These are phyloP conservation scores for Albophoma yamanashiensis DNA, from an alignment of 2,329 filamentous ascomycete genomes.

Conservation along the genomic window DNA sequence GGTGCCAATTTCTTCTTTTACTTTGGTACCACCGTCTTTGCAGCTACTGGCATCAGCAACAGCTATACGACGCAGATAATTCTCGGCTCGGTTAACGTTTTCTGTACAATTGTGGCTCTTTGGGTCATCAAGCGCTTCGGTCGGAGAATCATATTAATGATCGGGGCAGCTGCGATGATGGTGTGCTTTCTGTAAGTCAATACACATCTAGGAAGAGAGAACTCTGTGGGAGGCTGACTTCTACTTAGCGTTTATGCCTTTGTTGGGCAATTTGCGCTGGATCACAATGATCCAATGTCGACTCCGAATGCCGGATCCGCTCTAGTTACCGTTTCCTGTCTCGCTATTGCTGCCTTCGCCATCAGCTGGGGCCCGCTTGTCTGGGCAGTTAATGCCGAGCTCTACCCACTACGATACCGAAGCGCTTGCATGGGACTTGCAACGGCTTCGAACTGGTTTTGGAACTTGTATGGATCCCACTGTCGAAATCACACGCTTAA, in stretches of 20 bases:
- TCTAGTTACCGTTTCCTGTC: slow-evolving; percentile 58
- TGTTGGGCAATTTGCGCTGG: slow-evolving; percentile 34
- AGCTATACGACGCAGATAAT: slow-evolving; percentile 60
- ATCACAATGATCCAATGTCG: slow-evolving; percentile 28
- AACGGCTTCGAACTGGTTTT: slow-evolving; percentile 50
- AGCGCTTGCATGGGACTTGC: slow-evolving; percentile 44
- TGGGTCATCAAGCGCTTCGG: slow-evolving; percentile 57
- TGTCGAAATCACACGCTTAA: slow-evolving; percentile 16
- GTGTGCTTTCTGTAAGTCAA: slow-evolving; percentile 31
- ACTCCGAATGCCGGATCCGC: slow-evolving; percentile 41
- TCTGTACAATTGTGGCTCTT: slow-evolving; percentile 53
- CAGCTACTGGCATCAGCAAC: slow-evolving; percentile 52
- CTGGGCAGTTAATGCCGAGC: slow-evolving; percentile 54
- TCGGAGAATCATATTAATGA: slow-evolving; percentile 51
- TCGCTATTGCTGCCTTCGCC: slow-evolving; percentile 58
- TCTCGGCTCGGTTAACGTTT: slow-evolving; percentile 56
- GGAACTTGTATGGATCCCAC: slow-evolving; percentile 41
- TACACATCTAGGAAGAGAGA: background rate
- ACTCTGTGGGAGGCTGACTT: background rate
- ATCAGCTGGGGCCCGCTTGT: slow-evolving; percentile 61
- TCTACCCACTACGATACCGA: slow-evolving; percentile 50
- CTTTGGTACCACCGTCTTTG: slow-evolving; percentile 56
- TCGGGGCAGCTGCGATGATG: slow-evolving; percentile 52
- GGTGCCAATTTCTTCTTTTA: slow-evolving; percentile 61
- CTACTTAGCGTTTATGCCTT: slow-evolving; percentile 31